Evolutionary conservation across 306 rosid species (phyloP), one percentile per base, ranked within the genome.

Genomic region (Lathyrus aphaca): DNA sequence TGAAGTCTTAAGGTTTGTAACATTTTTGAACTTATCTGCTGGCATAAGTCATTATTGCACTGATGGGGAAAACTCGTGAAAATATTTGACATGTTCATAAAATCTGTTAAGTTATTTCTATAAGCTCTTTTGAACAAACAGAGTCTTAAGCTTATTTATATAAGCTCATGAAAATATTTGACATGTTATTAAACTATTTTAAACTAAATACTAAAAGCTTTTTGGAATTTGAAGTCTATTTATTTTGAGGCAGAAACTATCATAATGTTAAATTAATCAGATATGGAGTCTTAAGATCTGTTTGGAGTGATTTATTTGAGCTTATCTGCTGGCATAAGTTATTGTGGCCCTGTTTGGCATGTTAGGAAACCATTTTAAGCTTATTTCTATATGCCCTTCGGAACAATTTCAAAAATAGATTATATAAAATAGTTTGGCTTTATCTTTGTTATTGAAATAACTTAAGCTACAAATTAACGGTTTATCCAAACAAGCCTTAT

Each of bases 191-290:
- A 42, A 42, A 4, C n/a, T 42, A 42, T 42, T 42, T 42, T 42
- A 12, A 42, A 15, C 15, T 12, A 12, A 42, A n/a, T n/a, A n/a
- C n/a, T 11, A 12, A 12, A 43, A 43, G 7, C 48, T 43, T 16
- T 30, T 49, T 66, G 19, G 15, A 39, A 2, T 66, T 39, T 68
- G 45, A 71, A 64, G 43, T 63, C 65, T 37, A 6, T 19, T 21
- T 69, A 38, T 10, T 61, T 11, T 38, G 49, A 32, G 2, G 11
- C 11, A 38, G 29, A 10, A 37, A 37, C 30, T 11, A 61, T 17
- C 37, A 17, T 11, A 25, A 0, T 50, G 30, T 44, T 64, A 7
- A 35, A 35, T 8, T 35, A 29, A 13, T 13, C 25, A 5, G 23
- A n/a, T 42, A 21, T 68, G 21, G 48, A 64, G 39, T 72, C 3